Percentiles rank a stretch among this genome's conserved stretches.
phyloP scores from a whole-genome alignment of 257 asterid genomes.

The Verbascum thapsus region DNA sequence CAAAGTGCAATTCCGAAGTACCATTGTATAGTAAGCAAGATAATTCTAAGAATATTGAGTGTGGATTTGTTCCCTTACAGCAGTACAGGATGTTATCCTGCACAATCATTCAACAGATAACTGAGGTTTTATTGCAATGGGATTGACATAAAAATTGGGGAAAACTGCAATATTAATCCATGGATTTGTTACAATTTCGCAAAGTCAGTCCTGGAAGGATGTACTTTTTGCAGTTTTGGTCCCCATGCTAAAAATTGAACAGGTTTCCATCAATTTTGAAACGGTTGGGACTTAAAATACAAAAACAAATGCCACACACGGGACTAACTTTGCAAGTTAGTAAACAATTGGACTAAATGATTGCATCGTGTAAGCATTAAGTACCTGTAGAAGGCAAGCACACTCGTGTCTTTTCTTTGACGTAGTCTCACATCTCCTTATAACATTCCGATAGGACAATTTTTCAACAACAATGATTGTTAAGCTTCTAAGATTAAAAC shows the following conservation, averaged over 20 bases:
- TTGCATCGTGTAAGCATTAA: background rate
- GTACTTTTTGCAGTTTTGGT: too few species aligned
- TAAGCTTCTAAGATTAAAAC: slow-evolving; percentile 50
- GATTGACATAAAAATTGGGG: slow-evolving; percentile 5
- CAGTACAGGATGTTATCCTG: slow-evolving; percentile 77
- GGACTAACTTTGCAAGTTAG: too few species aligned
- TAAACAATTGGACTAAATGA: too few species aligned
- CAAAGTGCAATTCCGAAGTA: slow-evolving; percentile 69
- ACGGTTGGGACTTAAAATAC: too few species aligned
- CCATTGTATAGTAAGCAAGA: slow-evolving; percentile 64
- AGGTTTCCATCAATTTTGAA: too few species aligned
- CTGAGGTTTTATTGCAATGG: background rate
- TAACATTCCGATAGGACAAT: slow-evolving; percentile 71
- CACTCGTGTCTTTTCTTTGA: slow-evolving; percentile 68
- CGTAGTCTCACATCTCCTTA: slow-evolving; percentile 44
- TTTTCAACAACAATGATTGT: slow-evolving; percentile 68
- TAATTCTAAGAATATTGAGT: slow-evolving; percentile 72
- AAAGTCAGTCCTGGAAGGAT: too few species aligned
- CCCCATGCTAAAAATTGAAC: too few species aligned
- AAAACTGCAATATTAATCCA: too few species aligned
- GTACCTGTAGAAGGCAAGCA: slow-evolving; percentile 85
- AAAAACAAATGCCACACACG: too few species aligned
- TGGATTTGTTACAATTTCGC: too few species aligned
- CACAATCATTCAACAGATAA: slow-evolving; percentile 17
- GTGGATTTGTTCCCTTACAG: slow-evolving; percentile 64